Evolutionary conservation across 495 filamentous ascomycete species (phyloP), one percentile per base, ranked within the genome.

Genomic region (Clohesyomyces aquaticus): DNA sequence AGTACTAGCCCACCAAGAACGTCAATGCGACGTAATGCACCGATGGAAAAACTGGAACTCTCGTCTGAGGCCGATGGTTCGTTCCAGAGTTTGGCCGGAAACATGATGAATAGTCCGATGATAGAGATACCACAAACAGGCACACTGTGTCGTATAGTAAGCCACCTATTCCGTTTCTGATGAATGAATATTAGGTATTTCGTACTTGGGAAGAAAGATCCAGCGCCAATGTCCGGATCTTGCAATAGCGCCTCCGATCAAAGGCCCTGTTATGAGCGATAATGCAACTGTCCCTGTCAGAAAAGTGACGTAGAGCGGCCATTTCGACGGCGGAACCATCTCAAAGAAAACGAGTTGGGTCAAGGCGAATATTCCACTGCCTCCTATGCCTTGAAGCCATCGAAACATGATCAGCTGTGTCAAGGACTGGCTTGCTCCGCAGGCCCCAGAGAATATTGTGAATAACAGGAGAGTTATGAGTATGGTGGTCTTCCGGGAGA

Each of bases 211-310:
- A 21, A 59, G 56, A 19, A 59, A 59, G 4, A 19, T 28, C 80
- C 76, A 82, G 23, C 76, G 68, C 79, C 77, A 82, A 1, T 67
- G 71, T 10, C 70, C 70, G 28, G 71, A 65, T 26, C 74, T 53
- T 3, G 63, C 66, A 35, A 78, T 73, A 29, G 72, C 49, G 10
- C 79, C 81, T 23, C 77, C 76, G 4, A 79, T 53, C n/a, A 83
- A 61, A 22, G 78, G 81, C 19, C 81, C 82, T 1, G 80, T 51
- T 9, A 77, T 70, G 46, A 74, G 72, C 9, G 77, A 68, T n/a
- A 72, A 48, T 6, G 77, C 70, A 9, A 78, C 12, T 14, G 26
- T 68, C 10, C 74, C 69, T 1, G 72, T 66, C 0, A 76, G 72
- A 18, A 75, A 62, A 1, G 76, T 21, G 16, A 66, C 71, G 1